Conservation (phyloP, 208 protist genomes). For the Crithidia sp. region DNA sequence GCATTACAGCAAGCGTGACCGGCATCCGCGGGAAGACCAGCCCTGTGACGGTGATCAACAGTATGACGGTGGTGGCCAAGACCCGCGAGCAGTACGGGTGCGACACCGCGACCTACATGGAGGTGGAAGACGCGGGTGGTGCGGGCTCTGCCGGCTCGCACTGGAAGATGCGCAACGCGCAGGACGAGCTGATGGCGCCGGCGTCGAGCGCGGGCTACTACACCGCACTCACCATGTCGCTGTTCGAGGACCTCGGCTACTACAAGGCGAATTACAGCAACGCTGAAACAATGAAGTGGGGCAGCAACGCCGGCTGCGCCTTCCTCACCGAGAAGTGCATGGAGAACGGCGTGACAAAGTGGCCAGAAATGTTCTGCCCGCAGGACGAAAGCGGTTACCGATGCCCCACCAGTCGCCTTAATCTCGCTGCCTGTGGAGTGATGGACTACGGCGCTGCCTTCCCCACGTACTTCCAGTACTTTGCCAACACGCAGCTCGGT, state of each 20-base stretch:
- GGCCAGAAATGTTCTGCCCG: constrained; percentile 59
- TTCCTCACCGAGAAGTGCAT: constrained; percentile 61
- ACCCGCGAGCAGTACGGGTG: constrained; percentile 77
- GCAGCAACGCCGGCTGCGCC: constrained; percentile 54
- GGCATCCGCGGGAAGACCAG: constrained; percentile 42
- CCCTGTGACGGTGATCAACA: constrained; percentile 27
- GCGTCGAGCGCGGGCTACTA: constrained; percentile 38
- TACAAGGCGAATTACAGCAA: constrained; percentile 72
- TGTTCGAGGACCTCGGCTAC: constrained; percentile 80
- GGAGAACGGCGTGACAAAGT: constrained; percentile 29
- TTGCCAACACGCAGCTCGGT: too few species aligned
- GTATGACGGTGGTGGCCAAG: constrained; percentile 34
- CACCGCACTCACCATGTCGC: constrained; percentile 80
- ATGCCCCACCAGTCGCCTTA: too few species aligned
- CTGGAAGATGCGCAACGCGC: constrained; percentile 82
- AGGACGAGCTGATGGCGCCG: constrained; percentile 86
- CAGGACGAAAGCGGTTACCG: not conserved
- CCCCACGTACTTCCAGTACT: too few species aligned
- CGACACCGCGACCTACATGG: constrained; percentile 44
- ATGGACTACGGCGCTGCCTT: too few species aligned
- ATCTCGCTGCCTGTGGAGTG: too few species aligned
- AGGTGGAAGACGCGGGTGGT: constrained; percentile 80
- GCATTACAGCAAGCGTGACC: constrained; percentile 10
- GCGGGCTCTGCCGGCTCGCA: constrained; percentile 59
- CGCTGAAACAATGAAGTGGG: constrained; percentile 80